Conservation (phyloP, 345 rosid species). For the Camelina sativa region DNA sequence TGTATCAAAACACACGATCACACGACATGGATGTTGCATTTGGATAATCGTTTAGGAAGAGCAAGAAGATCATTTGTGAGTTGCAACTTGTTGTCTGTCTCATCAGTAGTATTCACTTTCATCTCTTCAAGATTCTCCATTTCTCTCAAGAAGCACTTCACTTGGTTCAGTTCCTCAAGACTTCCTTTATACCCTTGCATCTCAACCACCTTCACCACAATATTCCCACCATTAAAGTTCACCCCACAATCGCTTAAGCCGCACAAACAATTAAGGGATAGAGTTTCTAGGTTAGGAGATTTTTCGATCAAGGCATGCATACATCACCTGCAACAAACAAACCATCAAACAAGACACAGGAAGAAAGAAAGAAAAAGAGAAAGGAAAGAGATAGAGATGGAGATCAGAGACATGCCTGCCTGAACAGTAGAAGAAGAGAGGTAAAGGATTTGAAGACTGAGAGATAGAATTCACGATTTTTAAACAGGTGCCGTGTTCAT, state of each 20-base stretch:
- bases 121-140: too few relatives aligned
- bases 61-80: not conserved
- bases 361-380: not conserved
- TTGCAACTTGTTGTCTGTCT: slow-evolving; percentile 1
- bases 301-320: not conserved
- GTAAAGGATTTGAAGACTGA: not conserved
- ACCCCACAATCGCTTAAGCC: not conserved
- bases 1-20: not conserved
- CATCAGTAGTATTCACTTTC: not conserved
- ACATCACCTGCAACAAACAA: not conserved
- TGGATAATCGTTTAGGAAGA: slow-evolving; percentile 3
- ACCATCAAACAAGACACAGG: not conserved
- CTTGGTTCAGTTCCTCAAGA: too few relatives aligned
- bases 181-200: too few relatives aligned
- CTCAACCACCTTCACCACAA: not conserved
- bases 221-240: not conserved
- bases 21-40: not conserved
- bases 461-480: not conserved
- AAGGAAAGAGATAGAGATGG: not conserved
- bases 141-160: too few relatives aligned
- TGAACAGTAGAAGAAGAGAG: not conserved
- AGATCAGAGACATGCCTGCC: not conserved
- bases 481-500: not conserved
- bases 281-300: too few relatives aligned
- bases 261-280: too few relatives aligned